Conservation (phyloP, 768 basidiomycete genomes). For the Boletales sp. region DNA sequence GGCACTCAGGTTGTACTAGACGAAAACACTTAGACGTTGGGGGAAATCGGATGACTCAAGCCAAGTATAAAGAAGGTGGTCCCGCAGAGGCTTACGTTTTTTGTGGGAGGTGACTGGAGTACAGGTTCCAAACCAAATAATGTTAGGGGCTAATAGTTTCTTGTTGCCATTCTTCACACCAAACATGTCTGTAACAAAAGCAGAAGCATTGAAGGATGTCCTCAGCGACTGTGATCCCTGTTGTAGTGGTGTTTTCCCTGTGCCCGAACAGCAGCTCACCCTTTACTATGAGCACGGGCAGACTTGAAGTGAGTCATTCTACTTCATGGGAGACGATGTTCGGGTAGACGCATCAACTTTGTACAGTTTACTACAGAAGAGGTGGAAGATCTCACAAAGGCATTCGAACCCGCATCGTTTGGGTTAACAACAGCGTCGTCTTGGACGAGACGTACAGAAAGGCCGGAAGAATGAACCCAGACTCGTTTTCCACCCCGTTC, state of each 20-base stretch:
- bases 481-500: background rate
- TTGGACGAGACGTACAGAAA: background rate
- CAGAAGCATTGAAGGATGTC: background rate
- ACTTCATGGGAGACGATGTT: background rate
- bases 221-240: background rate
- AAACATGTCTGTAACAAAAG: background rate
- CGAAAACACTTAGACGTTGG: no score
- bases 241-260: background rate
- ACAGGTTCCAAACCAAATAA: no score
- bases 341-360: background rate
- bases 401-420: conserved; percentile 41
- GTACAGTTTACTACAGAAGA: background rate
- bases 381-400: conserved; percentile 24
- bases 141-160: no score
- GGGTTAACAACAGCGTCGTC: conserved; percentile 17
- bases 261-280: background rate
- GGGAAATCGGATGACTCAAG: no score
- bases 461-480: background rate
- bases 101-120: no score
- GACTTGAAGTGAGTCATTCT: background rate
- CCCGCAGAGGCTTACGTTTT: no score
- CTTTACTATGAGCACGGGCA: background rate
- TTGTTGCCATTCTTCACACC: no score
- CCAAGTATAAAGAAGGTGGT: no score
- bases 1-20: no score